Percentiles rank a stretch among this genome's conserved stretches.
These are phyloP conservation scores for Heliosperma pusillum DNA, from an alignment of 148 eudicot species.

Conservation along the genomic window DNA sequence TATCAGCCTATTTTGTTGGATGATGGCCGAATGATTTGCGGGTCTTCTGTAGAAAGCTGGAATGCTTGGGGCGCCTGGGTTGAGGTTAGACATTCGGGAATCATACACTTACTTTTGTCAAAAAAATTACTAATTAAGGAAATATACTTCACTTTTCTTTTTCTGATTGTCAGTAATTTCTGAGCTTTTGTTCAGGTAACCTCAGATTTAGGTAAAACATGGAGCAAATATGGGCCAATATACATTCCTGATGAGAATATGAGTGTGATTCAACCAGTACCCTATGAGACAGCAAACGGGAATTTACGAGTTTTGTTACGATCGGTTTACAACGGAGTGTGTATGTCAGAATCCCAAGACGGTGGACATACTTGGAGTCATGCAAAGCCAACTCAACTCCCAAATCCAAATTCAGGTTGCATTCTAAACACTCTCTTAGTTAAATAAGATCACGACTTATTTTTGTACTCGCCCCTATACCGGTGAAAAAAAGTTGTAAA, in stretches of 20 bases:
- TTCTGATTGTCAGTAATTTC: background rate
- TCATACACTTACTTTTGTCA: background rate
- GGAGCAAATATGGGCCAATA: conserved; percentile 91
- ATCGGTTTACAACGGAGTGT: conserved; percentile 57
- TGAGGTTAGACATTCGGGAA: conserved; percentile 45
- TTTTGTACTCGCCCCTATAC: background rate
- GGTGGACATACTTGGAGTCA: conserved; percentile 79
- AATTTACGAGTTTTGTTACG: conserved; percentile 71
- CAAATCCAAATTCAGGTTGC: conserved; percentile 96
- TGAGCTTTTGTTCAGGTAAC: conserved; percentile 35
- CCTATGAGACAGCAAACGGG: conserved; percentile 74
- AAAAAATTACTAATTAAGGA: background rate
- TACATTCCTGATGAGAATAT: conserved; percentile 49
- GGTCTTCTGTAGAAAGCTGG: conserved; percentile 99
- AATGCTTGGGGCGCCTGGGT: conserved; percentile 99
- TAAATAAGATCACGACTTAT: background rate
- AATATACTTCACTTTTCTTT: background rate
- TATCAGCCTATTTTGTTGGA: conserved; percentile 74
- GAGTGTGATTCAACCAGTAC: conserved; percentile 95
- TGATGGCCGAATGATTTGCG: conserved; percentile 77
- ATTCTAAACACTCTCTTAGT: background rate
- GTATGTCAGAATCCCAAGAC: conserved; percentile 82
- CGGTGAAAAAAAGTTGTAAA: background rate
- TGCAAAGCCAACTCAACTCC: conserved; percentile 66
- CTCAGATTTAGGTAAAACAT: conserved; percentile 72